Conservation (phyloP, 1,284 basidiomycete genomes). For the Boletus semigastroideus region DNA sequence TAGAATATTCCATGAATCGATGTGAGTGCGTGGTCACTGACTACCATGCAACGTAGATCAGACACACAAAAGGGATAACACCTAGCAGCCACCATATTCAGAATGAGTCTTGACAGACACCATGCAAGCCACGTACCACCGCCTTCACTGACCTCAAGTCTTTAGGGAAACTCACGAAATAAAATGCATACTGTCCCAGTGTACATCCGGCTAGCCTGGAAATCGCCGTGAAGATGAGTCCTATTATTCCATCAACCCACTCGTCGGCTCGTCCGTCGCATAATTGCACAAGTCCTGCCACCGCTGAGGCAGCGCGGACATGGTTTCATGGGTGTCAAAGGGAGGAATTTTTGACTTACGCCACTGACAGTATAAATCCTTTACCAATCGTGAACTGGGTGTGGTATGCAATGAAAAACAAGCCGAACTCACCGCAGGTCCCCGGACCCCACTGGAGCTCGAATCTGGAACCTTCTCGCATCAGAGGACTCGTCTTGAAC, state of each 20-base stretch:
- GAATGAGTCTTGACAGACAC: neutral
- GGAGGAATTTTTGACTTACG: conserved; percentile 4
- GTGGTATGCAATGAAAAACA: neutral
- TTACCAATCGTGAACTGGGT: neutral
- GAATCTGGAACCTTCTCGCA: neutral
- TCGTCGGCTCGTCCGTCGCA: neutral
- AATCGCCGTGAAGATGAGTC: neutral
- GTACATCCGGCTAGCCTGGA: neutral
- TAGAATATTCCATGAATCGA: neutral
- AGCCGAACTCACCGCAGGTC: conserved; percentile 5
- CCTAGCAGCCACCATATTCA: conserved; percentile 4
- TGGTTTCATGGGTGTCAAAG: neutral
- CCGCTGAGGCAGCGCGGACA: neutral
- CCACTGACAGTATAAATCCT: conserved; percentile 6
- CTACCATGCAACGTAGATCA: neutral
- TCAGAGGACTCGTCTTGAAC: neutral
- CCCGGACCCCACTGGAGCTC: neutral
- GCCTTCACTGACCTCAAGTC: conserved; percentile 16
- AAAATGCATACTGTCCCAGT: conserved; percentile 1
- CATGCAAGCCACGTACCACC: conserved; percentile 1
- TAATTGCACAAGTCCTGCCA: neutral
- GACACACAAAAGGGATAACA: conserved; percentile 4
- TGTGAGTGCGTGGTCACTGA: neutral
- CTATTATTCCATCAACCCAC: neutral
- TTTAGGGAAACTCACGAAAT: conserved; percentile 11